Evolutionary conservation across 1,284 basidiomycete genomes (phyloP), one percentile per base, ranked within the genome.

Genomic region (Acaromyces ingoldii): DNA sequence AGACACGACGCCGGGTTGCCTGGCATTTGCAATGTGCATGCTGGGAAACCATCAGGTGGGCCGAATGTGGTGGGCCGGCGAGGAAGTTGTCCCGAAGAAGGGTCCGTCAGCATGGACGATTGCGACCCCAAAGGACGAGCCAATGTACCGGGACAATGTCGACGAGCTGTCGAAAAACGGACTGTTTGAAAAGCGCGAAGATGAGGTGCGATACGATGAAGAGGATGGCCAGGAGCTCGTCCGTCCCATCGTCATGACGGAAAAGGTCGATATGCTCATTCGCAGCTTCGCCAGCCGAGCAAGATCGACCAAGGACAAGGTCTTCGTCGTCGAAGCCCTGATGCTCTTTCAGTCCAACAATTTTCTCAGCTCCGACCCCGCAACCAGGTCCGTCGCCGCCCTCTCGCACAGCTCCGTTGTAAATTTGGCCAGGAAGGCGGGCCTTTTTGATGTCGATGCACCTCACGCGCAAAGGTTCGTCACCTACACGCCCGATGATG

Each of bases 21-120:
- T 70, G 10, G 67, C 67, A 1, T 70, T 70, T 34, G 53, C 65
- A 15, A 57, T 59, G 42, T 67, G 65, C 44, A 70, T 67, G 62
- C 60, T 70, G 6, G 67, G 67, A 13, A 52, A 56, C 17, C 62
- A 65, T 53, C 62, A 67, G 36, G 59, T 54, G 2, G 67, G 67
- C 11, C 57, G 67, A 30, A 63, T 55, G 31, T 70, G 67, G 67
- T 70, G 65, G 65, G 65, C 57, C 2, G 67, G 67, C 33, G 60
- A 65, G 42, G 67, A 70, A 51, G 67, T 65, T 26, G 57, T 70
- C 19, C 60, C 60, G 24, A 52, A 54, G 50, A 55, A 59, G 34
- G 58, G 38, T 42, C 55, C 42, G 49, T 58, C 31, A 53, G 59
- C 51, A 55, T n/a, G n/a, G n/a, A 59, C 55, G 52, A 47, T 53